Conservation (phyloP, 208 protist species). For the Endotrypanum monterogeii region DNA sequence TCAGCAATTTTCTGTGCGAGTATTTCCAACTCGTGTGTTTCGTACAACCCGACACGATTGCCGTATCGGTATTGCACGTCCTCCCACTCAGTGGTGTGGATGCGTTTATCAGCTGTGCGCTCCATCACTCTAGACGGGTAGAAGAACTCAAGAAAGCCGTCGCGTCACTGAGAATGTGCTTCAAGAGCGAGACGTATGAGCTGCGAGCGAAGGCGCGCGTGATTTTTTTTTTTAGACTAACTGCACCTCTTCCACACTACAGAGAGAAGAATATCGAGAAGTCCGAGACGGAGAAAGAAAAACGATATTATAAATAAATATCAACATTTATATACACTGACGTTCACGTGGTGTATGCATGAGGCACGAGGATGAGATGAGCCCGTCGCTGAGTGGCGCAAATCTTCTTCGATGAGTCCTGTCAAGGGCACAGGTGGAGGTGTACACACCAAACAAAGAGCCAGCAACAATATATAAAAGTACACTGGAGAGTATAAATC, state of each 20-base stretch:
- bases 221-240: not conserved
- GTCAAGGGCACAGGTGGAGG: no score
- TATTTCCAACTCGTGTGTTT: constrained; percentile 78
- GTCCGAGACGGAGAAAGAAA: not conserved
- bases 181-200: not conserved
- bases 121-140: constrained; percentile 42
- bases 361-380: no score
- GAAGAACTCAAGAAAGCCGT: not conserved
- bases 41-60: constrained; percentile 87
- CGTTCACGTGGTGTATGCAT: no score
- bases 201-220: no score
- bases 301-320: no score
- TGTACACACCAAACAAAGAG: no score
- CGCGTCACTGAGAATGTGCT: not conserved
- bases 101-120: constrained; percentile 74
- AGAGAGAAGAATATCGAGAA: not conserved
- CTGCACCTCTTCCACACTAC: not conserved
- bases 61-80: constrained; percentile 91
- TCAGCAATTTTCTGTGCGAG: constrained; percentile 82
- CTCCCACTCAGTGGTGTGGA: constrained; percentile 92
- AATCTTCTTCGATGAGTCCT: no score
- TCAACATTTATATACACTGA: no score
- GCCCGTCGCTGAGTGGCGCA: no score
- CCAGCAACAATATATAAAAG: no score
- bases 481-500: no score